Evolutionary conservation across 139 green algal species (phyloP).

Genomic region (Limnomonas spitsbergensis): DNA sequence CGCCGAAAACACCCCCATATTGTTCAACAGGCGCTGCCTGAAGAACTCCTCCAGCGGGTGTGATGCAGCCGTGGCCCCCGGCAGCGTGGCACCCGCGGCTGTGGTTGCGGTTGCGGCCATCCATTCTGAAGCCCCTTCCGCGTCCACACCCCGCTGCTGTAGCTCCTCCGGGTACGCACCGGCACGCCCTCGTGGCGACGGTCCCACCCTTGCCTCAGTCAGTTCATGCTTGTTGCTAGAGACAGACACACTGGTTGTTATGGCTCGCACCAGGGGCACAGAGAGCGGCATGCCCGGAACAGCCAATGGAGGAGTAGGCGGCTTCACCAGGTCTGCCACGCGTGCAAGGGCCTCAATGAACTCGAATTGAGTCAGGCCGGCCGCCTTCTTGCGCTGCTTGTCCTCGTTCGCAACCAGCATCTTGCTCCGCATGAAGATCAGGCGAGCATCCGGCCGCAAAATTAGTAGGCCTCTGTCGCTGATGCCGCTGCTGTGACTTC

Average conservation of each 20-base stretch:
- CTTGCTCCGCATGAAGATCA: not conserved
- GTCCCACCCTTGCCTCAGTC: not conserved
- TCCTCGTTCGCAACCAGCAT: not conserved
- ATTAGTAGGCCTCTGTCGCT: too few relatives aligned
- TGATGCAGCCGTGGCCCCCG: not conserved
- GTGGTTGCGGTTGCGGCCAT: too few relatives aligned
- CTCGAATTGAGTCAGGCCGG: not conserved
- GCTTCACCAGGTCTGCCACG: not conserved
- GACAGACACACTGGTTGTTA: too few relatives aligned
- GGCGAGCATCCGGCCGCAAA: not conserved
- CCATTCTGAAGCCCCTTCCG: too few relatives aligned
- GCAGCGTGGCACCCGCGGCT: not conserved
- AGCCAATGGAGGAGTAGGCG: not conserved
- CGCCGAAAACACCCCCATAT: not conserved
- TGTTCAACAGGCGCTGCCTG: not conserved
- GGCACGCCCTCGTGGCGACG: not conserved
- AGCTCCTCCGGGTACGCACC: not conserved
- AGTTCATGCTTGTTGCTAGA: too few relatives aligned
- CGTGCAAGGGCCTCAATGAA: not conserved
- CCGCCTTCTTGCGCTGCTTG: not conserved
- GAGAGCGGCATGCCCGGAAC: too few relatives aligned
- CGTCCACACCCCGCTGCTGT: too few relatives aligned
- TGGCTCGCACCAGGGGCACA: too few relatives aligned
- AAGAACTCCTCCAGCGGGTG: not conserved
- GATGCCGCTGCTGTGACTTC: too few relatives aligned